Evolutionary conservation across 495 filamentous ascomycete species (phyloP).

Genomic region (Talaromyces stipitatus): DNA sequence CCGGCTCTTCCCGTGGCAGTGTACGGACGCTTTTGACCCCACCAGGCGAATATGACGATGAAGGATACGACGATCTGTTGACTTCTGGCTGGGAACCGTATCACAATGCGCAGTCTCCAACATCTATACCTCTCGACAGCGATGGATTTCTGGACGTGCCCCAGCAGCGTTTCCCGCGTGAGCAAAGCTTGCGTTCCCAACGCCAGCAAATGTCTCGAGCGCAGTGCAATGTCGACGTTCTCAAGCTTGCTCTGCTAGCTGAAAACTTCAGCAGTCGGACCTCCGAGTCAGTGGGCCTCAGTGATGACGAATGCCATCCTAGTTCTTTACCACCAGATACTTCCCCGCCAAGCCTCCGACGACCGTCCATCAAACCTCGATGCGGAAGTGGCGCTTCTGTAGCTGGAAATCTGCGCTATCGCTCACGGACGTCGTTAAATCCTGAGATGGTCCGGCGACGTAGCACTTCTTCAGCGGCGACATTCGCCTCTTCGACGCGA

Average conservation of each 20-base stretch:
- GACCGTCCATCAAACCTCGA: slow-evolving; percentile 13
- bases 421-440: not conserved
- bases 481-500: slow-evolving; percentile 11
- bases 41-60: slow-evolving; percentile 29
- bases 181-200: slow-evolving; percentile 22
- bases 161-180: not conserved
- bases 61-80: slow-evolving; percentile 22
- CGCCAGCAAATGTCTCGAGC: slow-evolving; percentile 37
- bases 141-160: slow-evolving; percentile 1
- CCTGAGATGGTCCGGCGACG: slow-evolving; percentile 1
- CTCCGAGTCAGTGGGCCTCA: slow-evolving; percentile 8
- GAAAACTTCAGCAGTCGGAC: slow-evolving; percentile 12
- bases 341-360: slow-evolving; percentile 22
- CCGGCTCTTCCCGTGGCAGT: not conserved
- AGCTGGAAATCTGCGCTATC: not conserved
- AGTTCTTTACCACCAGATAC: slow-evolving; percentile 32
- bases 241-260: slow-evolving; percentile 24
- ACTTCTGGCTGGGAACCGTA: slow-evolving; percentile 12
- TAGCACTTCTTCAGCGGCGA: slow-evolving; percentile 5
- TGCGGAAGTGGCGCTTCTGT: not conserved
- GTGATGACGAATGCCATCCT: slow-evolving; percentile 35
- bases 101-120: slow-evolving; percentile 21
- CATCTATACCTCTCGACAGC: slow-evolving; percentile 19
- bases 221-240: slow-evolving; percentile 35
- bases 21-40: slow-evolving; percentile 1